Base-by-base conservation (phyloP, 257 asterid species). In the Nicotiana benthamiana region DNA sequence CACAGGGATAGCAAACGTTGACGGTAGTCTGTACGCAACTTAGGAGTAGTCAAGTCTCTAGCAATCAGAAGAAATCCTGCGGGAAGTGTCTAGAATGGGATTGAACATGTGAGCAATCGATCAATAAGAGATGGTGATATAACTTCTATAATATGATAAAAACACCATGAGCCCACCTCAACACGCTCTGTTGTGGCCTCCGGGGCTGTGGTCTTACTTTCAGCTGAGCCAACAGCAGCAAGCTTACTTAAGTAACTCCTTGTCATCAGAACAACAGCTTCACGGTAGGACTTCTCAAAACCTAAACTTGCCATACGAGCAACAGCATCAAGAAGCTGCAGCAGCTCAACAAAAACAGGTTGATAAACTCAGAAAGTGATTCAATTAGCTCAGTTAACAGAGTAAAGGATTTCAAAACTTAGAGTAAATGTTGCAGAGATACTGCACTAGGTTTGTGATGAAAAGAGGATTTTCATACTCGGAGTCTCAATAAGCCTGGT, bases 241-340 rank as follows among this genome's bases (percentile, higher is more conserved):
- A 96, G 97, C 84, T 96, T 94, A 84, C 97, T 83, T 89, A 92
- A 82, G 94, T 96, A 96, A 91, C 97, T 91, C 82, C 98, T 90
- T 63, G 89, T 90, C 97, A 96, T 88, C 85, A 94, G 86, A 84
- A 96, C 99, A 80, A 94, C 89, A 82, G 92, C 97, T 90, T 96
- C 99, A 77, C 98, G 99, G 84, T 96, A 96, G 61, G 99, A 91
- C 86, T 94, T 94, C 85, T 94, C 97, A 79, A 90, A 96, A 81
- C 99, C 99, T 90, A 96, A 91, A 86, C 97, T 91, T 86, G 98
- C 97, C 93, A 96, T 82, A 89, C 95, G 97, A 89, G 99, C 93
- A 91, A 96, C 94, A 89, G 98, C 99, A 89, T 96, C 98, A 90
- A 96, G 98, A 89, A 96, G 97, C 99, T 96, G 98, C 97, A 91